Base-by-base conservation (phyloP, 192 early-diverging fungal genomes). In the Chytriomyces confervae region DNA sequence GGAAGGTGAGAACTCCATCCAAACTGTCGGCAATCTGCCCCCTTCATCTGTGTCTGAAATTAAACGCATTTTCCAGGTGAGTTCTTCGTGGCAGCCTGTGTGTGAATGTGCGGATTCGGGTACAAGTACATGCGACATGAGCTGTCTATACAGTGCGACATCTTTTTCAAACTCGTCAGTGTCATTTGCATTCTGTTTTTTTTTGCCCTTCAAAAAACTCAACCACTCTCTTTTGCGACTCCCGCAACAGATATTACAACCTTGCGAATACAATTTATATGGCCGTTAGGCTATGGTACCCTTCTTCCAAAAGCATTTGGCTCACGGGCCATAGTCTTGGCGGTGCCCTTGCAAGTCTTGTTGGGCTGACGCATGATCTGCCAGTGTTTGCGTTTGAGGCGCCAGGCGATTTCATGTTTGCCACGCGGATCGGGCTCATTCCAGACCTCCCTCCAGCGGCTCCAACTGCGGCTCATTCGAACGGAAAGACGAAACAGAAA, bases 371-470 rank as follows among this genome's bases (percentile, higher is more conserved):
- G 0, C 94, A 92, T 84, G 91, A 93, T 46, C 75, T 95, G 5
- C 96, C 97, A 0, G 91, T 89, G 0, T 90, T 97, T 18, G 89
- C 91, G 0, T 97, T 91, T 72, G 91, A 98, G 84, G 84, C 91
- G 5, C 94, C 96, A 0, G 96, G 95, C 13, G 97, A 98, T 67
- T 79, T 84, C 7, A 75, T 93, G 63, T 92, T 93, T 9, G 92
- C 97, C 6, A 44, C 75, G 49, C 86, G 96, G 27, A 81, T 98
- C 11, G 96, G 97, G 71, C 83, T 98, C 62, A 91, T 89, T 11
- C 87, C 84, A 13, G 80, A 80, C 7, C 70, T 84, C 0, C 72
- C 79, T 18, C 78, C 75, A 8, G 36, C 50, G 43, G 69, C 47
- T 7, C 43, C 63, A 29, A 57, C 13, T 13, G 20, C 20, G 53